Conservation (phyloP, 2,329 filamentous ascomycete species). For the Plectosphaerella plurivora region DNA sequence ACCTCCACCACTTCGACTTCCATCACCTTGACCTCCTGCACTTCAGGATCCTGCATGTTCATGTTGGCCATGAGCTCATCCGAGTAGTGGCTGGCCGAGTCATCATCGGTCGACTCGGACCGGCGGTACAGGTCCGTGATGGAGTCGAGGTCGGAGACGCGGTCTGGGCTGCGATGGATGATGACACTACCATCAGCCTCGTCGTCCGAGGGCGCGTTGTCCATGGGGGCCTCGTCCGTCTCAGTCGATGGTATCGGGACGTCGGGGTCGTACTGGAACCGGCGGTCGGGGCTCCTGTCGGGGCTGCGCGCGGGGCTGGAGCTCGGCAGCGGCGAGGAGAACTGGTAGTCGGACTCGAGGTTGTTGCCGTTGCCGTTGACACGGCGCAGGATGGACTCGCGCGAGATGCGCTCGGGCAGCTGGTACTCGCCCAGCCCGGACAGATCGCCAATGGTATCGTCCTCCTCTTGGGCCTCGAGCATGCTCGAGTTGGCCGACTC, state of each 20-base stretch:
- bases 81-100: conserved; percentile 54
- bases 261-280: conserved; percentile 72
- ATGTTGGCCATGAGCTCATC: conserved; percentile 22
- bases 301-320: conserved; percentile 52
- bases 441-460: conserved; percentile 57
- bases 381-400: conserved; percentile 88
- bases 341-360: conserved; percentile 57
- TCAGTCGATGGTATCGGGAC: conserved; percentile 86
- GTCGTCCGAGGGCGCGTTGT: conserved; percentile 30
- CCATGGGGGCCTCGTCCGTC: conserved; percentile 42
- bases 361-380: conserved; percentile 63
- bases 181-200: conserved; percentile 56
- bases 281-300: conserved; percentile 44
- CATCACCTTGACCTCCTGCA: conserved; percentile 3
- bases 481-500: conserved; percentile 23
- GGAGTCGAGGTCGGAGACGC: conserved; percentile 60
- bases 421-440: conserved; percentile 59
- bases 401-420: conserved; percentile 74
- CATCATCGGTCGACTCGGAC: conserved; percentile 43
- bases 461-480: conserved; percentile 39
- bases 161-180: conserved; percentile 62
- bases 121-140: conserved; percentile 63
- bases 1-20: conserved; percentile 8
- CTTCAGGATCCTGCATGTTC: not conserved
- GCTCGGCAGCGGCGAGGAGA: conserved; percentile 56